These are phyloP conservation scores for Tilletia indica DNA, from an alignment of 1,284 basidiomycete genomes.

Conservation along the genomic window DNA sequence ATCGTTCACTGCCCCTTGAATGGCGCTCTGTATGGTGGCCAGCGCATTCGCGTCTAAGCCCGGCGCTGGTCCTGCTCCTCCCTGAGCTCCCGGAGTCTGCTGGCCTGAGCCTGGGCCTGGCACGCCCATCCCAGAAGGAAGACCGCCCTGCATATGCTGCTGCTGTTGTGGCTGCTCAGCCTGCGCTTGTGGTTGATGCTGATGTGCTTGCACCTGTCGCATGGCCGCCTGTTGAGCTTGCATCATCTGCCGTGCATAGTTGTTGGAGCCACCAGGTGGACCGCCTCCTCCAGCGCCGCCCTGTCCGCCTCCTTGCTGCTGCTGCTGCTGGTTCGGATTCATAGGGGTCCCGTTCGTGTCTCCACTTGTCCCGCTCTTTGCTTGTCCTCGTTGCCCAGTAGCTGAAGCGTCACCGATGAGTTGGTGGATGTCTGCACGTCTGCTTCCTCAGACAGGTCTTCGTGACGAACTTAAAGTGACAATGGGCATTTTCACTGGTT, in stretches of 20 bases:
- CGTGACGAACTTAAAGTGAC: no score
- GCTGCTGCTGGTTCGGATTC: constrained; percentile 43
- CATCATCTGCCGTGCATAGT: constrained; percentile 39
- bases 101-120: constrained; percentile 15
- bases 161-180: background rate
- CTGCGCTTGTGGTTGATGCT: constrained; percentile 11
- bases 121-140: constrained; percentile 15
- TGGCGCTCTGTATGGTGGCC: constrained; percentile 19
- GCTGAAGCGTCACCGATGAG: no score
- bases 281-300: constrained; percentile 14
- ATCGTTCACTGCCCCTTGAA: constrained; percentile 20
- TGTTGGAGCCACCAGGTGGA: constrained; percentile 22
- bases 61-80: constrained; percentile 17
- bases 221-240: constrained; percentile 45
- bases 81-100: constrained; percentile 13
- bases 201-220: constrained; percentile 29
- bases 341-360: constrained; percentile 13
- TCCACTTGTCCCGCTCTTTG: no score
- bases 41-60: constrained; percentile 11
- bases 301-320: constrained; percentile 31
- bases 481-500: no score
- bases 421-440: no score
- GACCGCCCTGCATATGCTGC: constrained; percentile 17
- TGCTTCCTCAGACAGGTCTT: no score
- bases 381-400: no score